Percentiles rank a stretch among this genome's conserved stretches.
These are phyloP conservation scores for Tuber magnatum DNA, from an alignment of 495 filamentous ascomycete species.

Conservation along the genomic window DNA sequence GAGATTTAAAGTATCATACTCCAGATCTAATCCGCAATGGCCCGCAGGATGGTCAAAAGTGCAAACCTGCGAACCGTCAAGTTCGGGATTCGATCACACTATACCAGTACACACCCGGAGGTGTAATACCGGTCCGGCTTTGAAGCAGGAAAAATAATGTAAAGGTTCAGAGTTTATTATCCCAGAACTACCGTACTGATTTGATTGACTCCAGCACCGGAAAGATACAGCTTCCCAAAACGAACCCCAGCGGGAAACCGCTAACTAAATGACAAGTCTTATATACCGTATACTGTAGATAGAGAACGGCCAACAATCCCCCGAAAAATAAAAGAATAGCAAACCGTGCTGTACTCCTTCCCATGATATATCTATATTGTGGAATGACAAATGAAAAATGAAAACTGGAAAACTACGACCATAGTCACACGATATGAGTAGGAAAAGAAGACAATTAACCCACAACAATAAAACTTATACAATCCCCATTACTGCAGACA, in stretches of 20 bases:
- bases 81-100: background rate
- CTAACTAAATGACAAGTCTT: background rate
- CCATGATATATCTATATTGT: background rate
- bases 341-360: background rate
- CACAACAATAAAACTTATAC: background rate
- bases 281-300: background rate
- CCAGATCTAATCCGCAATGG: background rate
- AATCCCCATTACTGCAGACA: background rate
- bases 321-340: background rate
- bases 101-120: background rate
- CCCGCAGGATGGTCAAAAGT: background rate
- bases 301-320: background rate
- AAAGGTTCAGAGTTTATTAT: background rate
- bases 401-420: background rate
- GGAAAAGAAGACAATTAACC: background rate
- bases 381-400: background rate
- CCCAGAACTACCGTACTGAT: background rate
- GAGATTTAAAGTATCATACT: background rate
- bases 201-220: background rate
- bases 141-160: background rate
- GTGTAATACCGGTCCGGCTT: background rate
- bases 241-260: background rate
- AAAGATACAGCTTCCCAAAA: background rate
- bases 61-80: background rate
- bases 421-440: background rate